Conservation (phyloP, 139 green algal species). For the Chlamydomonas schloesseri region DNA sequence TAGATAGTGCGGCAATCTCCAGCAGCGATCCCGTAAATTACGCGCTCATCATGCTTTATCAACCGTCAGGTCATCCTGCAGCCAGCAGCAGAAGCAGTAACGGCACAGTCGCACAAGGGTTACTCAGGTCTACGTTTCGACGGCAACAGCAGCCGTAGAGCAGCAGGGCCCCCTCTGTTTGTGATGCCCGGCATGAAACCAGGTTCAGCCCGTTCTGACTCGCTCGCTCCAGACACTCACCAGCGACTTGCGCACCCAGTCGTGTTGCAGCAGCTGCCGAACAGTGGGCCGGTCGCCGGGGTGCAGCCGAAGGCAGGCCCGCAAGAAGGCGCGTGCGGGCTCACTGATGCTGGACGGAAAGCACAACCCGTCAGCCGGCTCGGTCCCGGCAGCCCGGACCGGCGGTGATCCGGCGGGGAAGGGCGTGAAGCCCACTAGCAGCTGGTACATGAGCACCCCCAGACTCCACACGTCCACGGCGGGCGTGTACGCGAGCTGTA, state of each 20-base stretch:
- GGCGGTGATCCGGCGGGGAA: not conserved
- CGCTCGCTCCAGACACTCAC: no score
- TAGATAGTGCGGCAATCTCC: no score
- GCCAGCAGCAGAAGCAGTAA: no score
- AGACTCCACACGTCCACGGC: slow-evolving; percentile 56
- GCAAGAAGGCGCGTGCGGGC: slow-evolving; percentile 21
- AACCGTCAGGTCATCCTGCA: no score
- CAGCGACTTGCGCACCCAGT: slow-evolving; percentile 21
- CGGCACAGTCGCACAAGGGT: no score
- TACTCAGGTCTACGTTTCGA: no score
- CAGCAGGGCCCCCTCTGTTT: no score
- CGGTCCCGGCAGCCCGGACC: slow-evolving; percentile 31
- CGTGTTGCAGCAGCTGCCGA: slow-evolving; percentile 50
- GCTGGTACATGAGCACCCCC: slow-evolving; percentile 64
- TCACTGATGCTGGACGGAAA: slow-evolving; percentile 34
- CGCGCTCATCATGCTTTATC: no score
- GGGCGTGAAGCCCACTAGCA: slow-evolving; percentile 45
- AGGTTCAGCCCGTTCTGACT: no score
- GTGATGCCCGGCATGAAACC: no score
- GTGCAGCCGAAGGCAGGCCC: slow-evolving; percentile 31
- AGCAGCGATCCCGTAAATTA: no score
- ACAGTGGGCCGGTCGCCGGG: slow-evolving; percentile 36
- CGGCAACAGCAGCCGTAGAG: no score
- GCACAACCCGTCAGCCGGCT: slow-evolving; percentile 17
- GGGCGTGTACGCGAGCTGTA: slow-evolving; percentile 49